Evolutionary conservation across 768 basidiomycete species (phyloP).

Genomic region (Hericium rajendrae): DNA sequence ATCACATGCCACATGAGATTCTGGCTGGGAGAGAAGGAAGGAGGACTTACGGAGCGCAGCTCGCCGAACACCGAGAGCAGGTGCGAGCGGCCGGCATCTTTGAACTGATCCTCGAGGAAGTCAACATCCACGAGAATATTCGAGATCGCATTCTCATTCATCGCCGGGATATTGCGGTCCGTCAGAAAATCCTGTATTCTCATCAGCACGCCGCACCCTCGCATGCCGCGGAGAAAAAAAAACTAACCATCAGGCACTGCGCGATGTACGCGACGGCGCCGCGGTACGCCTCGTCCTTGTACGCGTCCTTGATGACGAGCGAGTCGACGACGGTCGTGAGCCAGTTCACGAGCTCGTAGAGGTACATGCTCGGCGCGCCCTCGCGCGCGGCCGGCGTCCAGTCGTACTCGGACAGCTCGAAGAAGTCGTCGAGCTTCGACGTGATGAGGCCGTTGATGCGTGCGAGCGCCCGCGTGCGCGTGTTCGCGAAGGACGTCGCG

Average conservation of each 20-base stretch:
- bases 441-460: slow-evolving; percentile 79
- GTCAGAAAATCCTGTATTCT: slow-evolving; percentile 59
- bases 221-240: too few relatives aligned
- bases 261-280: slow-evolving; percentile 85
- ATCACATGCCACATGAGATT: not conserved
- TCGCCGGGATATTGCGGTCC: slow-evolving; percentile 60
- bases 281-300: slow-evolving; percentile 86
- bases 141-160: slow-evolving; percentile 86
- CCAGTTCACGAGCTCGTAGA: slow-evolving; percentile 94
- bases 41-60: slow-evolving; percentile 55
- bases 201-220: not conserved
- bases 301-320: slow-evolving; percentile 68
- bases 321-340: slow-evolving; percentile 93
- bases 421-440: slow-evolving; percentile 91
- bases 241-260: slow-evolving; percentile 74
- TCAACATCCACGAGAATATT: slow-evolving; percentile 81
- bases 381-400: slow-evolving; percentile 75
- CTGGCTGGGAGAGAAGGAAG: not conserved
- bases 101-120: slow-evolving; percentile 84
- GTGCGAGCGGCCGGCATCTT: slow-evolving; percentile 61
- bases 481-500: slow-evolving; percentile 53
- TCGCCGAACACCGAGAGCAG: slow-evolving; percentile 69
- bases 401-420: slow-evolving; percentile 90
- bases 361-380: slow-evolving; percentile 81
- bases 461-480: slow-evolving; percentile 56